These are phyloP conservation scores for Rhizoclosmatium sp. DNA, from an alignment of 192 early-diverging fungal species.

Conservation along the genomic window DNA sequence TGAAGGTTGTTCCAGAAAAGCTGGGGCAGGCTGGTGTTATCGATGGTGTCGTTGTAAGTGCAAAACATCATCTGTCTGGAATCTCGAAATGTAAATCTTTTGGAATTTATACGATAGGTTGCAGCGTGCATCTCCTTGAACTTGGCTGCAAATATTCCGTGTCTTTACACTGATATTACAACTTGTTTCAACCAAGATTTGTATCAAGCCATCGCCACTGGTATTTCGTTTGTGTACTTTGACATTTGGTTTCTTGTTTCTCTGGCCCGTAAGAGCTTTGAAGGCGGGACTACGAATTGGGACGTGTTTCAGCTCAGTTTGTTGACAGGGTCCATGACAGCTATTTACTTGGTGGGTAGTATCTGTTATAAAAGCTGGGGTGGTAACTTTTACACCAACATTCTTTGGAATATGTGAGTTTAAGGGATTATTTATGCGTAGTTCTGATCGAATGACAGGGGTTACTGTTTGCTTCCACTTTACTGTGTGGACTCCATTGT, in stretches of 20 bases:
- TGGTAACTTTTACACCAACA: conserved; percentile 36
- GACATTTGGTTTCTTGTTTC: conserved; percentile 17
- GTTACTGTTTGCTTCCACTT: conserved; percentile 24
- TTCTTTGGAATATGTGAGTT: conserved; percentile 34
- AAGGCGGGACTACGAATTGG: not conserved
- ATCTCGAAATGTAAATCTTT: no score
- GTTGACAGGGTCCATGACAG: conserved; percentile 5
- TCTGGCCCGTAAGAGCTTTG: not conserved
- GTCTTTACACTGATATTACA: conserved; percentile 1
- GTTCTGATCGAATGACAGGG: not conserved
- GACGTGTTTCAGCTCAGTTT: not conserved
- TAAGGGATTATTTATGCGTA: not conserved
- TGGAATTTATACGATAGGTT: no score
- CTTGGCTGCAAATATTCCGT: conserved; percentile 24
- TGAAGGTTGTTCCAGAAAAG: conserved; percentile 22
- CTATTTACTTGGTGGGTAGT: conserved; percentile 23
- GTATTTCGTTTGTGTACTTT: conserved; percentile 23
- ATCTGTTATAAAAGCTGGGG: conserved; percentile 21
- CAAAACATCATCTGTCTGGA: no score
- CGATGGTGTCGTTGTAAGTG: not conserved
- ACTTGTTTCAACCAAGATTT: conserved; percentile 17
- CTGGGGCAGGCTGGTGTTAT: not conserved
- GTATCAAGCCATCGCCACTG: conserved; percentile 1
- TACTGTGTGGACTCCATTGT: conserved; percentile 18
- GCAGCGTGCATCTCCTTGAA: not conserved